Evolutionary conservation across 148 eudicot genomes (phyloP).

Genomic region (Rhododendron henanense): DNA sequence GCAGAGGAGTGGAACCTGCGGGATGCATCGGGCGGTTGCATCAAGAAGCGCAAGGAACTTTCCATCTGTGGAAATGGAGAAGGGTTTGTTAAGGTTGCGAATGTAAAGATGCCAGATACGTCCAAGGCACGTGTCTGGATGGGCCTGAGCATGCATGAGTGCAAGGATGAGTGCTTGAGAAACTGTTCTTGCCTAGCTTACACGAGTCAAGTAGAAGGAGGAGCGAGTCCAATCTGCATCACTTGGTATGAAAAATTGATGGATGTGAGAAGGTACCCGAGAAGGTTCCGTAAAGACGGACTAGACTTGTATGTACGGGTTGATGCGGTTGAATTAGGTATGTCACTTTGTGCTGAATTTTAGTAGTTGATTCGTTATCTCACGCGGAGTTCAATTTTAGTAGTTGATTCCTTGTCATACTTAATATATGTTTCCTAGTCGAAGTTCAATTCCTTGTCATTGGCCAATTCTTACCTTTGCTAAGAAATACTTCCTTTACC

Average conservation of each 20-base stretch:
- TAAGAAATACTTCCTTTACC: too few species aligned
- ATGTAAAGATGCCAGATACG: slow-evolving; percentile 47
- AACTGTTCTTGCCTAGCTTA: slow-evolving; percentile 2
- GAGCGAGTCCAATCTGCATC: not conserved
- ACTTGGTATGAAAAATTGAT: not conserved
- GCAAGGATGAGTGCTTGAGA: not conserved
- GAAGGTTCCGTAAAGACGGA: not conserved
- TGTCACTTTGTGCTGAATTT: too few species aligned
- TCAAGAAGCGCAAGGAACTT: slow-evolving; percentile 20
- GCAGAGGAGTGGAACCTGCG: not conserved
- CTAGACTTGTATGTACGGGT: too few species aligned
- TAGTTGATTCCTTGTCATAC: too few species aligned
- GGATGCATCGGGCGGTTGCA: slow-evolving; percentile 32
- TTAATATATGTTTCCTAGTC: too few species aligned
- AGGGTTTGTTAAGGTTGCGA: slow-evolving; percentile 37
- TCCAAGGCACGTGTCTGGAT: not conserved
- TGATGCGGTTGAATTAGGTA: too few species aligned
- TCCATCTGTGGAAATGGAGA: slow-evolving; percentile 38
- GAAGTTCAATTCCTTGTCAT: too few species aligned
- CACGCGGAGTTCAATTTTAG: too few species aligned
- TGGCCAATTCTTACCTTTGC: too few species aligned
- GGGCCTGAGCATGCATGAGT: not conserved
- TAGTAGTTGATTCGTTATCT: too few species aligned
- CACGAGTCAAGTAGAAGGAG: not conserved
- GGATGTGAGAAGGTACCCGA: not conserved